Base-by-base conservation (phyloP, 2,329 filamentous ascomycete genomes). In the Aspergillus carbonarius region DNA sequence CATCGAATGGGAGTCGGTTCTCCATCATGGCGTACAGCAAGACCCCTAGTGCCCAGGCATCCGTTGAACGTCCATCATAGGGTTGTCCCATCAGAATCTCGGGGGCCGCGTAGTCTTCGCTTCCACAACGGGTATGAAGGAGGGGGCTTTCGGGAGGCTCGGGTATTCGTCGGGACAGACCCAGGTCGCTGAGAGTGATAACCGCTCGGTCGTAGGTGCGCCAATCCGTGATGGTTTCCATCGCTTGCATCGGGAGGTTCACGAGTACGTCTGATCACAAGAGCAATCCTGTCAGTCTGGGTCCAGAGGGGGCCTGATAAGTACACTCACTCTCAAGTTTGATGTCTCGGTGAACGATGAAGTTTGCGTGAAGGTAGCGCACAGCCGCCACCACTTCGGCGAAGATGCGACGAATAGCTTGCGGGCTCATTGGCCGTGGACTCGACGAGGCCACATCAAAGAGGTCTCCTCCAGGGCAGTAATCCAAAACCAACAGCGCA, bases 41-140 rank as follows among this genome's bases (percentile, higher is more conserved):
- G 1, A 99, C 95, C 53, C 95, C 95, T 1, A 98, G 82, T 0
- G 93, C 96, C 95, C 95, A 99, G 9, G 92, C 92, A 72, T 99
- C 95, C 0, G 90, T 96, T 1, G 89, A 86, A 37, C 92, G 90
- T 32, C 95, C 95, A 72, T 98, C 93, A 72, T 99, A 99, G 7
- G 91, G 87, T 70, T 96, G 91, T 23, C 93, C 93, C 82, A 99
- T 91, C 55, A 99, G 88, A 47, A 99, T 92, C 74, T 99, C 95
- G 0, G 95, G 95, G 0, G 95, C 93, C 1, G 93, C 93, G 72
- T 99, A 99, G 76, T 99, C 95, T 76, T 98, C 95, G 40, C 91
- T 96, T 32, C 95, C 95, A 74, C 95, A 99, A 9, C 95, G 86
- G 1, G 93, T 98, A 61, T 91, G 91, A n/a, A 99, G 83, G 60